Percentiles rank a stretch among this genome's conserved stretches.
Conservation (phyloP, 73 alveolate species). For the Tetrahymena thermophila region DNA sequence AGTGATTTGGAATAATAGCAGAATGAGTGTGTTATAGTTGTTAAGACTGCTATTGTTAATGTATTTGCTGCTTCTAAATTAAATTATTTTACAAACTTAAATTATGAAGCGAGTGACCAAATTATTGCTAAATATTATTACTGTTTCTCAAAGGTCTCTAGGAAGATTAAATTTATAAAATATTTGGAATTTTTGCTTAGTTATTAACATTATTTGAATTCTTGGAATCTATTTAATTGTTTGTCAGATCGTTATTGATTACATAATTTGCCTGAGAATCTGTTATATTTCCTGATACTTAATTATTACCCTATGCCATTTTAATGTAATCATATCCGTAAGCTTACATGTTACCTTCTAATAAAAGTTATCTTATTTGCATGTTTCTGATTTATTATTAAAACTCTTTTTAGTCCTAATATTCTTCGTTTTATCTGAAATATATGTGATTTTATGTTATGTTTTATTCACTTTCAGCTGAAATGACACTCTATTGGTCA, state of each 20-base stretch:
- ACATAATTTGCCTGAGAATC: neutral
- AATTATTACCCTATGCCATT: neutral
- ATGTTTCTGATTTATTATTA: neutral
- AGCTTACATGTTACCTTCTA: neutral
- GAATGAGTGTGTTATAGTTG: neutral
- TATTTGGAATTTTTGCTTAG: no score
- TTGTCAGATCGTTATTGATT: neutral
- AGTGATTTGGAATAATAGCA: neutral
- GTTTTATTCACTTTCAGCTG: neutral
- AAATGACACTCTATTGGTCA: neutral
- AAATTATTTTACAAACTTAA: neutral
- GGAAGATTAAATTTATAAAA: neutral
- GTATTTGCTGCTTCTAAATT: neutral
- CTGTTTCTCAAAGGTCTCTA: neutral
- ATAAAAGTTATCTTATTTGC: neutral
- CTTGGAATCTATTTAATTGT: neutral
- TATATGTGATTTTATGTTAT: neutral
- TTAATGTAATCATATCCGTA: neutral
- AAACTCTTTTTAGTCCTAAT: neutral
- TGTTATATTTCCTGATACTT: neutral
- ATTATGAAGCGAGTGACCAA: neutral
- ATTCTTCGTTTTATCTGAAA: neutral
- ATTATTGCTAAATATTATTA: neutral
- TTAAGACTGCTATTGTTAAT: neutral
- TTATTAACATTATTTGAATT: no score